Evolutionary conservation across 345 rosid genomes (phyloP), one percentile per base, ranked within the genome.

Genomic region (Corchorus capsularis): DNA sequence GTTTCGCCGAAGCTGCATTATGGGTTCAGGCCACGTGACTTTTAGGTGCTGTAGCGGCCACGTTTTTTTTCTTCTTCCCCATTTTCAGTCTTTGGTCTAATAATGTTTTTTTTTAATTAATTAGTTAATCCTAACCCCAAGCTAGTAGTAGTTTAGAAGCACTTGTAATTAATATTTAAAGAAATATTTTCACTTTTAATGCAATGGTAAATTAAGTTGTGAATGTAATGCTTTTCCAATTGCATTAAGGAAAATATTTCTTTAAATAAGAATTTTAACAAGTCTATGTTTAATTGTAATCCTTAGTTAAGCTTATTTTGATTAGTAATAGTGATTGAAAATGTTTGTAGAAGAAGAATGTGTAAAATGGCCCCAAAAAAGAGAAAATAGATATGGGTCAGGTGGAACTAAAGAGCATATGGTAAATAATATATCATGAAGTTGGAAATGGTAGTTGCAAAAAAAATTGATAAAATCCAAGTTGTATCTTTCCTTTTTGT

Each of bases 21-120:
- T 71, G 75, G 61, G 47, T 70, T 17, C 61, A 34, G 13, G 79
- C 65, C 85, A 78, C 80, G 83, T 82, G 83, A 82, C 64, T 62
- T 71, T 35, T 71, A 22, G 63, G 62, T 16, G n/a, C 57, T 27
- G 56, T 20, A 27, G 57, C 41, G 15, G 57, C 43, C 56, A 68
- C 72, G 59, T 15, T 49, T 14, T 45, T 45, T 15, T 4, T 49
- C n/a, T 8, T 49, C 9, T 22, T 9, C 32, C 35, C 52, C 60
- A 0, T 7, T 41, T 68, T 13, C 7, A 27, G 13, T 68, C 27
- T 27, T 34, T 60, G 34, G 46, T 52, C 5, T n/a, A 17, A 34
- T 69, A 43, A 39, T 39, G 73, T 5, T 53, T 27, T 27, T 27
- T 27, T 27, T 27, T 27, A 27, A 27, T 27, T 70, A 69, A 69